A percentile compares a stretch with the other conserved stretches of the same genome.
These are phyloP conservation scores for Trichoderma sp. DNA, from an alignment of 2,329 filamentous ascomycete species.

Conservation along the genomic window DNA sequence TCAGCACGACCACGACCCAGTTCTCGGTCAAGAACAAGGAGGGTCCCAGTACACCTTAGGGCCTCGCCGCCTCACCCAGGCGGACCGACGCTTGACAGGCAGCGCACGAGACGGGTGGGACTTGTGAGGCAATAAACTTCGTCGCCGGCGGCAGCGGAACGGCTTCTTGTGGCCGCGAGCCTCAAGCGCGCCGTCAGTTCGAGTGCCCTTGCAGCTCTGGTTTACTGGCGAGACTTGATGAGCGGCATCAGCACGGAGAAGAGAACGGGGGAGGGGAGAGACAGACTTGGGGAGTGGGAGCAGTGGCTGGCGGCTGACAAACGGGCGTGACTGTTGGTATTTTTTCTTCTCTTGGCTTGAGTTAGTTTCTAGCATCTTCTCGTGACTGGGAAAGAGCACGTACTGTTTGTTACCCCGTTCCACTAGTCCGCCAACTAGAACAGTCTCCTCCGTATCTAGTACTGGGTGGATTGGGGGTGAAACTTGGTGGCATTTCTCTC, in stretches of 20 bases:
- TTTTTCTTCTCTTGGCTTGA: neutral
- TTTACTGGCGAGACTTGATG: neutral
- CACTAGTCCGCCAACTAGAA: neutral
- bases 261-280: neutral
- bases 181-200: slow-evolving; percentile 3
- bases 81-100: slow-evolving; percentile 20
- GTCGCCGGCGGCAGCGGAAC: slow-evolving; percentile 14
- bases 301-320: slow-evolving; percentile 6
- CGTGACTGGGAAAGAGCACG: neutral
- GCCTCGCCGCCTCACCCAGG: slow-evolving; percentile 15
- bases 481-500: neutral
- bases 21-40: slow-evolving; percentile 15
- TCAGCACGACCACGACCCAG: neutral
- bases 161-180: slow-evolving; percentile 15
- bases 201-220: neutral
- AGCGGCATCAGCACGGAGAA: neutral
- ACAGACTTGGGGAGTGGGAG: neutral
- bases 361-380: slow-evolving; percentile 6
- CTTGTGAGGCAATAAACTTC: slow-evolving; percentile 17
- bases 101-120: slow-evolving; percentile 17
- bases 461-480: neutral
- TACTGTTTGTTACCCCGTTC: slow-evolving; percentile 14
- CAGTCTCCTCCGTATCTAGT: neutral
- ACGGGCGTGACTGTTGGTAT: neutral
- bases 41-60: slow-evolving; percentile 1